phyloP scores from a whole-genome alignment of 441 rosid species.

The Corymbia calophylla region DNA sequence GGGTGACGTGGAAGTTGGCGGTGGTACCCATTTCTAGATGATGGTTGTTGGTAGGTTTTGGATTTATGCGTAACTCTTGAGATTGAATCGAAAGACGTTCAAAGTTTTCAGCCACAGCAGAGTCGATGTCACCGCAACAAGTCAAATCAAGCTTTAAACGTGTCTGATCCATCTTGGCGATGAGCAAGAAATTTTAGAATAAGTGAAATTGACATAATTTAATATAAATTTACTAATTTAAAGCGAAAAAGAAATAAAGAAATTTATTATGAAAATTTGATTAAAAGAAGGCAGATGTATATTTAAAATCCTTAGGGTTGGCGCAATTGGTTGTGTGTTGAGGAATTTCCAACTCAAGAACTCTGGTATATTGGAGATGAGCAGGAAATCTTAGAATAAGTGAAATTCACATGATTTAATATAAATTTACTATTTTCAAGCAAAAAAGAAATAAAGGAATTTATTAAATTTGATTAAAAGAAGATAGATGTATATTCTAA shows the following conservation, averaged over 20 bases:
- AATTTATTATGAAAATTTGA: neutral
- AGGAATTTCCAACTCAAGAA: neutral
- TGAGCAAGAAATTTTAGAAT: neutral
- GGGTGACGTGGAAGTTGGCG: neutral
- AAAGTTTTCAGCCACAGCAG: neutral
- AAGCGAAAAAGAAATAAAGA: neutral
- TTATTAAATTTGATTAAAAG: neutral
- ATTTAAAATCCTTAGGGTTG: neutral
- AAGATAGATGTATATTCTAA: neutral
- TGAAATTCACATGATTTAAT: neutral
- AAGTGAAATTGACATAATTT: neutral
- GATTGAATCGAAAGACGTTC: neutral
- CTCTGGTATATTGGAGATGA: neutral
- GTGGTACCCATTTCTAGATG: neutral
- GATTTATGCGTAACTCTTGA: neutral
- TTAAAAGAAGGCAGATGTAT: accelerated
- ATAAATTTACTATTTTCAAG: neutral
- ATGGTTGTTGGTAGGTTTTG: neutral
- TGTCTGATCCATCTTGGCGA: neutral
- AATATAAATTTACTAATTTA: neutral
- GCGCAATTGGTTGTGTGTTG: neutral
- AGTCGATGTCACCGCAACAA: neutral
- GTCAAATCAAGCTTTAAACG: neutral
- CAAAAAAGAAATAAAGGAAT: neutral
- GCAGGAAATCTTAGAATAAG: neutral